phyloP scores from a whole-genome alignment of 148 eudicot species.

The Chenopodium album region DNA sequence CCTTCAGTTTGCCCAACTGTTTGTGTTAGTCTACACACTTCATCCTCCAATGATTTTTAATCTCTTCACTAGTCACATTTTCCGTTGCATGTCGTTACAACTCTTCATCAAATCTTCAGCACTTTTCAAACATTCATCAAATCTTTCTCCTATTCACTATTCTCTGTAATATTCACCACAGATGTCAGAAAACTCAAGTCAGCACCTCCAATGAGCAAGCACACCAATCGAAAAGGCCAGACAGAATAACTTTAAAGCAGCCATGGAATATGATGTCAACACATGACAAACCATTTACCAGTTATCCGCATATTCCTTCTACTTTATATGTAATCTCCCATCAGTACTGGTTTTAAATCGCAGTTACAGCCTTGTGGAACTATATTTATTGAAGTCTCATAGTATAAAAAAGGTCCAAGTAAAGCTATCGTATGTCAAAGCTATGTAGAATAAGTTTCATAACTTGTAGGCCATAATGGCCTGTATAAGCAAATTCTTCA shows the following conservation, averaged over 20 bases:
- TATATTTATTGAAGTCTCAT: neutral
- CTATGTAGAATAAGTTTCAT: neutral
- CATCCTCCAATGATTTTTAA: slow-evolving; percentile 82
- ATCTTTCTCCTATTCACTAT: slow-evolving; percentile 89
- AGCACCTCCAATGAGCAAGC: too few relatives aligned
- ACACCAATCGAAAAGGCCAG: neutral
- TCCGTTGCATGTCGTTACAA: slow-evolving; percentile 88
- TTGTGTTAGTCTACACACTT: slow-evolving; percentile 81
- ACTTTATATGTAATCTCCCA: too few relatives aligned
- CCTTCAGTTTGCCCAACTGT: slow-evolving; percentile 96
- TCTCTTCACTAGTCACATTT: slow-evolving; percentile 74
- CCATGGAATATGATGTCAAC: neutral
- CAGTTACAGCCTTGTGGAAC: neutral
- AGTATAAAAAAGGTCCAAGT: neutral
- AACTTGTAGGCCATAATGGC: neutral
- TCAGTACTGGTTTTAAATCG: too few relatives aligned
- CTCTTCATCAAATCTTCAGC: slow-evolving; percentile 94
- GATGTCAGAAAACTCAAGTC: slow-evolving; percentile 19
- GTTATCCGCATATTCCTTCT: neutral
- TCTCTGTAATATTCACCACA: slow-evolving; percentile 50
- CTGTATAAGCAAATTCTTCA: neutral
- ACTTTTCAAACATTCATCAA: slow-evolving; percentile 75
- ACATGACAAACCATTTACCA: neutral
- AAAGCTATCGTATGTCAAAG: too few relatives aligned
- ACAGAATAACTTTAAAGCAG: neutral